Conservation (phyloP, 129 eudicot genomes). For the Pittosporum tobira region DNA sequence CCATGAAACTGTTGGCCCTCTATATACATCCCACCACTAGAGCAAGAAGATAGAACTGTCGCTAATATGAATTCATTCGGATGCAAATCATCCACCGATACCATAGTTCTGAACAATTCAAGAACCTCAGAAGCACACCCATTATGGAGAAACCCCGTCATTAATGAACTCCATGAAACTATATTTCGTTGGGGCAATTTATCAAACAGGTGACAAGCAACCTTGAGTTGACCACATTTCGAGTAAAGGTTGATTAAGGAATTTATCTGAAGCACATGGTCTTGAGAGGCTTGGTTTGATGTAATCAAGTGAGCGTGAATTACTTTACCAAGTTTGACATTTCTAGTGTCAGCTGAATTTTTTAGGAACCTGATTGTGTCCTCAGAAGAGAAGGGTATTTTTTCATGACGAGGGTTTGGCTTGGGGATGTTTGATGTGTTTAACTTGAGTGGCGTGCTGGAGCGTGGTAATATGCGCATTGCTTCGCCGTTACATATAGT, state of each 20-base stretch:
- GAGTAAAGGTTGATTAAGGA: constrained; percentile 41
- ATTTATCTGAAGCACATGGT: constrained; percentile 31
- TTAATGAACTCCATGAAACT: constrained; percentile 47
- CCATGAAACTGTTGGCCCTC: constrained; percentile 44
- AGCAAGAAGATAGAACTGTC: constrained; percentile 44
- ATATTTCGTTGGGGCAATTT: constrained; percentile 31
- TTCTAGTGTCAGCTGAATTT: constrained; percentile 22
- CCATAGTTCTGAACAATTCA: constrained; percentile 32
- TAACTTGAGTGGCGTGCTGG: constrained; percentile 8
- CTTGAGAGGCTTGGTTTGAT: constrained; percentile 22
- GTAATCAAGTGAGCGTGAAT: constrained; percentile 46
- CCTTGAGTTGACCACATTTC: constrained; percentile 28
- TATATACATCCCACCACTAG: constrained; percentile 20
- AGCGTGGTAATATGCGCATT: constrained; percentile 4
- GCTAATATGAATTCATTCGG: constrained; percentile 47
- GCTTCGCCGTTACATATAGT: neutral
- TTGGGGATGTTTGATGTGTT: neutral
- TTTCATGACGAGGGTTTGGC: neutral
- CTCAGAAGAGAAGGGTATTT: neutral
- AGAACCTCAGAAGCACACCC: constrained; percentile 34
- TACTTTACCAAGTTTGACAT: constrained; percentile 24
- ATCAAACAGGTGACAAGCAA: constrained; percentile 37
- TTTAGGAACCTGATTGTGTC: constrained; percentile 22
- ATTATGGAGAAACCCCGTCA: constrained; percentile 35
- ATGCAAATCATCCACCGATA: constrained; percentile 15